A percentile compares a stretch with the other conserved stretches of the same genome.
Evolutionary conservation across 1,284 basidiomycete species (phyloP).

Genomic region (Ganoderma lucidum): DNA sequence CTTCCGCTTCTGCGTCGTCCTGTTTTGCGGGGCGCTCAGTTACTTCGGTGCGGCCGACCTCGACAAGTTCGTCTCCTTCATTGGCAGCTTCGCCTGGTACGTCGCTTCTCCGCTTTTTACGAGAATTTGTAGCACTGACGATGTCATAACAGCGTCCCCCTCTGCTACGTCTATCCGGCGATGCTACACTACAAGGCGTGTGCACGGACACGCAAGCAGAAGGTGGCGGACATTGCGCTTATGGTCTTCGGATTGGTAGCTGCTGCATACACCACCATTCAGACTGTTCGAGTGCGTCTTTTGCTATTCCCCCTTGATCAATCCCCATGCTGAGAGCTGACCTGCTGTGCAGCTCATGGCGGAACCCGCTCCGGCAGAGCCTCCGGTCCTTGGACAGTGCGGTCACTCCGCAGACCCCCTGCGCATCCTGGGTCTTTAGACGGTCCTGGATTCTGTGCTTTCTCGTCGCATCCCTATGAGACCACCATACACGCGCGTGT

Average conservation of each 20-base stretch:
- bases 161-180: conserved; percentile 95
- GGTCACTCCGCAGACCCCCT: conserved; percentile 28
- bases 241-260: conserved; percentile 86
- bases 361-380: conserved; percentile 36
- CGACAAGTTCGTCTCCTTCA: conserved; percentile 96
- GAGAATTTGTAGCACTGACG: not conserved
- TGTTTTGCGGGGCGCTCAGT: conserved; percentile 79
- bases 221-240: conserved; percentile 78
- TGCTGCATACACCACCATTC: conserved; percentile 85
- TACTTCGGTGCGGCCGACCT: conserved; percentile 90
- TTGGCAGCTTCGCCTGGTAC: conserved; percentile 95
- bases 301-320: conserved; percentile 40
- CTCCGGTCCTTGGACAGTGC: conserved; percentile 42
- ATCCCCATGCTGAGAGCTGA: not conserved
- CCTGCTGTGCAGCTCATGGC: conserved; percentile 46
- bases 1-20: conserved; percentile 83
- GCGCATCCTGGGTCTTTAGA: conserved; percentile 11
- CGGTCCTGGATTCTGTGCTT: not conserved
- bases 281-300: conserved; percentile 73
- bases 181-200: conserved; percentile 93
- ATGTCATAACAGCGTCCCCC: conserved; percentile 61
- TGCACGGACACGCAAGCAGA: conserved; percentile 77
- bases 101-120: conserved; percentile 42
- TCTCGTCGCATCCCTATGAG: not conserved
- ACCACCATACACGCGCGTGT: not conserved